A percentile compares a stretch with the other conserved stretches of the same genome.
Conservation (phyloP, 2,329 filamentous ascomycete genomes). For the Ophiostoma quercus region DNA sequence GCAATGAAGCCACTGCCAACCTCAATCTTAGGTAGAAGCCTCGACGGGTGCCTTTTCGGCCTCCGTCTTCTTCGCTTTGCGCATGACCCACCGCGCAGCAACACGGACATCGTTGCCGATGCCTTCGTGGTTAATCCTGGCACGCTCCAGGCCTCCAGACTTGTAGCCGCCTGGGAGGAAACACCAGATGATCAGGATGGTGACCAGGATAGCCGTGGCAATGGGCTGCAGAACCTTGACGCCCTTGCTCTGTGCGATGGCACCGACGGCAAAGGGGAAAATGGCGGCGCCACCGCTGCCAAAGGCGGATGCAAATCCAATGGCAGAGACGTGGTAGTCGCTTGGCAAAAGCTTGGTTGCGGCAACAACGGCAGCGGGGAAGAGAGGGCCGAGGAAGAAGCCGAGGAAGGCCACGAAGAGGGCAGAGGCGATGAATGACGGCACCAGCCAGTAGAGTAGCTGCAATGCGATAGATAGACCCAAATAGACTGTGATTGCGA, state of each 20-base stretch:
- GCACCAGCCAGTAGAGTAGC: conserved; percentile 76
- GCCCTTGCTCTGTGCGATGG: conserved; percentile 55
- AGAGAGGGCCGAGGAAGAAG: conserved; percentile 75
- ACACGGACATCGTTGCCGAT: conserved; percentile 35
- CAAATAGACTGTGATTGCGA: conserved; percentile 60
- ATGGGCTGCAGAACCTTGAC: conserved; percentile 55
- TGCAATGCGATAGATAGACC: conserved; percentile 57
- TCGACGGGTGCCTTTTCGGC: neutral
- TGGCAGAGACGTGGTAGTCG: conserved; percentile 70
- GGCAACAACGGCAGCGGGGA: conserved; percentile 67
- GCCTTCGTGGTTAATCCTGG: conserved; percentile 36
- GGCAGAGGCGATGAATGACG: conserved; percentile 67
- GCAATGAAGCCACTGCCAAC: neutral
- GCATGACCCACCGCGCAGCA: conserved; percentile 24
- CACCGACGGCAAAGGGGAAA: conserved; percentile 62
- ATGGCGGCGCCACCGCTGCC: conserved; percentile 67
- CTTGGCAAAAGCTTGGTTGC: conserved; percentile 68
- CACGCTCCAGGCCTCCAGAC: conserved; percentile 39
- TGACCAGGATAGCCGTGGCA: conserved; percentile 44
- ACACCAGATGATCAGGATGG: conserved; percentile 44
- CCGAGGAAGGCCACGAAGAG: conserved; percentile 67
- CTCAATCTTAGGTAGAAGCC: neutral
- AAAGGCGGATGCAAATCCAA: conserved; percentile 75
- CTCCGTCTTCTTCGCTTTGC: neutral
- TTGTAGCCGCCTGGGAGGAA: conserved; percentile 34